Percentiles rank a stretch among this genome's conserved stretches.
Conservation (phyloP, 1,139 yeast species). For the Blastobotrys elegans region DNA sequence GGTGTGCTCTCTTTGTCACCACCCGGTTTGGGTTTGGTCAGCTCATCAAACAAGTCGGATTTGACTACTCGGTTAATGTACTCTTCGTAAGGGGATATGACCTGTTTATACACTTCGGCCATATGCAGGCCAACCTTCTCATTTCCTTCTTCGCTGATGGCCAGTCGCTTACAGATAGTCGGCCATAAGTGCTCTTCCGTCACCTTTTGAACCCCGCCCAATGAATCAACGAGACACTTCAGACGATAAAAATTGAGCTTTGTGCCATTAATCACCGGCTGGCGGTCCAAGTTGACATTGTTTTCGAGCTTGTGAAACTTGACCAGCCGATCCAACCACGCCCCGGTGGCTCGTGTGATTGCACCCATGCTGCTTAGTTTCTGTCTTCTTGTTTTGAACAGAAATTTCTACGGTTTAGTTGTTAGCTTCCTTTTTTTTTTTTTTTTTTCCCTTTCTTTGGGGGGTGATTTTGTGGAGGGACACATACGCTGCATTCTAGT, state of each 20-base stretch:
- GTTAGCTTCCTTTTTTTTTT: too few relatives aligned
- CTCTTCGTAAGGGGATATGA: slow-evolving; percentile 12
- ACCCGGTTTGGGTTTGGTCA: neutral
- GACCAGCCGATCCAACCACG: slow-evolving; percentile 35
- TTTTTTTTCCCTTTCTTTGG: too few relatives aligned
- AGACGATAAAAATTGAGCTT: slow-evolving; percentile 31
- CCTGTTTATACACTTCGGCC: slow-evolving; percentile 1
- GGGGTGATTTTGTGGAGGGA: too few relatives aligned
- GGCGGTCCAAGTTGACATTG: slow-evolving; percentile 25
- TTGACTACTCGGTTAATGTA: slow-evolving; percentile 6
- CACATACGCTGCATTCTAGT: slow-evolving; percentile 49
- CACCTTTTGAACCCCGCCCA: slow-evolving; percentile 6
- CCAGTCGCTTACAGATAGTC: neutral
- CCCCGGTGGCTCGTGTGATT: slow-evolving; percentile 33
- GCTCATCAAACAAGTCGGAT: slow-evolving; percentile 4
- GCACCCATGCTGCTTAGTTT: slow-evolving; percentile 43
- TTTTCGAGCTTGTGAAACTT: slow-evolving; percentile 30
- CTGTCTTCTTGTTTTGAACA: slow-evolving; percentile 54
- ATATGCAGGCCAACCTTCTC: slow-evolving; percentile 2
- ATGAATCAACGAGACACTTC: slow-evolving; percentile 19
- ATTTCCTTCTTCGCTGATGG: neutral
- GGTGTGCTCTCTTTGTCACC: too few relatives aligned
- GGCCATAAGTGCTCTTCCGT: slow-evolving; percentile 4
- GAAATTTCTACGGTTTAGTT: too few relatives aligned
- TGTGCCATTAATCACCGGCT: slow-evolving; percentile 26